Evolutionary conservation across 169 alveolate genomes (phyloP), one percentile per base, ranked within the genome.

Genomic region (Theileria parva): DNA sequence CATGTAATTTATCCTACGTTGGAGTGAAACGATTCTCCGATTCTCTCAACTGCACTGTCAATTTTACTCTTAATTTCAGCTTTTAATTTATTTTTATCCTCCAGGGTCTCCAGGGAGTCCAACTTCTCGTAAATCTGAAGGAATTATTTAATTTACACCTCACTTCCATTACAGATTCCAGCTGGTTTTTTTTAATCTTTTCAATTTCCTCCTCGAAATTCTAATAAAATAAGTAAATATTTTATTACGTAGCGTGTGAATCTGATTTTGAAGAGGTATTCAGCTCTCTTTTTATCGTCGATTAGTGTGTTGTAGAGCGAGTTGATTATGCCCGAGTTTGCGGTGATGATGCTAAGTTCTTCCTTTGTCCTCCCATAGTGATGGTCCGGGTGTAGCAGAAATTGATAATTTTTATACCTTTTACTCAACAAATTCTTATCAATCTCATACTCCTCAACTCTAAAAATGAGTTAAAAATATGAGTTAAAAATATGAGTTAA

Each of bases 261-360:
- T 65, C 66, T 81, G 61, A 76, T 32, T 34, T 63, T 53, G 50
- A 74, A 81, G 19, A 77, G 72, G 19, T 55, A 27, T 50, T 67
- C 77, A 34, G 86, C 87, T 21, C 90, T 30, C 21, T 51, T n/a
- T 53, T 84, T 84, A 48, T 84, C 90, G 27, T 84, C 90, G 0
- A 84, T 44, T 13, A 84, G 68, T 5, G 73, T 55, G 0, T 66
- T 59, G 27, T 84, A 84, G 15, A 32, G 27, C 7, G 51, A 50
- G 71, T 77, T 84, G 1, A 84, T 71, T 12, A 77, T 17, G 51
- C 90, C 77, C 13, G 90, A 51, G 61, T 77, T 84, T 15, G 55
- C 19, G 21, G 53, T 84, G 55, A 84, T 84, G 13, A 84, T 30
- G 3, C 61, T 59, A 8, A 84, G 72, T 50, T 84, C 90, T 17